Evolutionary conservation across 257 asterid species (phyloP).

Genomic region (Rubia yunnanensis): DNA sequence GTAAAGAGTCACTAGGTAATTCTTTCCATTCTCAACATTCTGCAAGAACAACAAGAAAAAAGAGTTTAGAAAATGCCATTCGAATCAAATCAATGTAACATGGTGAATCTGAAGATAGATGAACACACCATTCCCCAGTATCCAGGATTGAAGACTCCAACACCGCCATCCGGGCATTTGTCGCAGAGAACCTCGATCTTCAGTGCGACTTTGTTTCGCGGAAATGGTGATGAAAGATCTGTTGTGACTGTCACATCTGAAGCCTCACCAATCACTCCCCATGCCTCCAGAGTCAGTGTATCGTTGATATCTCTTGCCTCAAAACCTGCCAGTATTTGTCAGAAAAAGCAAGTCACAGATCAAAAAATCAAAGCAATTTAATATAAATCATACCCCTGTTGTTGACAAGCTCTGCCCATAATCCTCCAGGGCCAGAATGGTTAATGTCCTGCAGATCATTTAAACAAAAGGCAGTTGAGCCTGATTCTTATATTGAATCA

Average conservation of each 20-base stretch:
- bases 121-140: slow-evolving; percentile 92
- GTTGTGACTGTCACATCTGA: slow-evolving; percentile 61
- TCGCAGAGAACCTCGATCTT: slow-evolving; percentile 71
- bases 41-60: slow-evolving; percentile 41
- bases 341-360: not conserved
- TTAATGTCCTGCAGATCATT: not conserved
- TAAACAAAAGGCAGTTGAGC: too few relatives aligned
- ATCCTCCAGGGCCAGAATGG: slow-evolving; percentile 7
- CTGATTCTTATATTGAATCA: too few relatives aligned
- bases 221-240: slow-evolving; percentile 74
- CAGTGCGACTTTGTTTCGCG: slow-evolving; percentile 72
- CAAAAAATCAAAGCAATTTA: not conserved
- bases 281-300: slow-evolving; percentile 81
- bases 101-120: not conserved
- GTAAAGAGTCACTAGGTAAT: slow-evolving; percentile 64
- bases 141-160: slow-evolving; percentile 91
- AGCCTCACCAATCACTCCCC: slow-evolving; percentile 71
- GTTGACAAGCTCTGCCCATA: slow-evolving; percentile 6
- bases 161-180: slow-evolving; percentile 73
- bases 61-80: not conserved
- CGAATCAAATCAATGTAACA: not conserved
- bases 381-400: not conserved
- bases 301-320: slow-evolving; percentile 75
- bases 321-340: slow-evolving; percentile 50
- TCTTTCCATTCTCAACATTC: slow-evolving; percentile 84